Base-by-base conservation (phyloP, 352 stramenopile genomes). In the Phytopythium ostracodes region DNA sequence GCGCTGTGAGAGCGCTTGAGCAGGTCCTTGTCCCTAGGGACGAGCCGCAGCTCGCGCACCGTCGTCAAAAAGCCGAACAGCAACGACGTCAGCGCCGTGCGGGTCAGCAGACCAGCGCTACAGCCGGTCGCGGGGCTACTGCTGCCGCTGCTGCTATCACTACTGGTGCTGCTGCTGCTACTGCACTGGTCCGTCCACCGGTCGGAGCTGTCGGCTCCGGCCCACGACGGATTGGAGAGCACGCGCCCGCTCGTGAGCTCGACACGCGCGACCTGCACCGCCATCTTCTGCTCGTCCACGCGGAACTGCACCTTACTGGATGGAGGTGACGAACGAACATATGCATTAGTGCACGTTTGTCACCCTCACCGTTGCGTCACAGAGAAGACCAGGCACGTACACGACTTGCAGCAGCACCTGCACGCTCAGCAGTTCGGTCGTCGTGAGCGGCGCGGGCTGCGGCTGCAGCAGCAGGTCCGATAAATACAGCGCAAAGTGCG, bases 321-420 rank as follows among this genome's bases (percentile, higher is more conserved):
- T 9, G 18, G 36, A 46, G 7, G 40, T 63, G 24, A 47, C 9
- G 22, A 20, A 40, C 18, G 43, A 25, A 46, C 17, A 18, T 15
- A 47, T 5, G 7, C 14, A 18, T 44, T 46, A 36, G 53, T 4
- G 22, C 46, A 14, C 25, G n/a, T n/a, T n/a, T n/a, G n/a, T 17
- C 47, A 20, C 43, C 46, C 15, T 5, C 17, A 5, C 40, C 29
- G 2, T 42, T 58, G 24, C 7, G 31, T 17, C n/a, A 8, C 36
- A 36, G 15, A 49, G n/a, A 40, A 58, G 20, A 20, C 38, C 24
- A 35, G 4, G n/a, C 24, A 89, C 86, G 63, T 88, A 94, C 86
- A 94, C 44, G 40, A 94, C 72, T 88, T 94, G 86, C 33, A 94
- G 73, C 33, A 94, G 67, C 43, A 90, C 75, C 72, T 91, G 75